Conservation (phyloP, 371 early-diverging fungal species). For the Fennellomyces sp. region DNA sequence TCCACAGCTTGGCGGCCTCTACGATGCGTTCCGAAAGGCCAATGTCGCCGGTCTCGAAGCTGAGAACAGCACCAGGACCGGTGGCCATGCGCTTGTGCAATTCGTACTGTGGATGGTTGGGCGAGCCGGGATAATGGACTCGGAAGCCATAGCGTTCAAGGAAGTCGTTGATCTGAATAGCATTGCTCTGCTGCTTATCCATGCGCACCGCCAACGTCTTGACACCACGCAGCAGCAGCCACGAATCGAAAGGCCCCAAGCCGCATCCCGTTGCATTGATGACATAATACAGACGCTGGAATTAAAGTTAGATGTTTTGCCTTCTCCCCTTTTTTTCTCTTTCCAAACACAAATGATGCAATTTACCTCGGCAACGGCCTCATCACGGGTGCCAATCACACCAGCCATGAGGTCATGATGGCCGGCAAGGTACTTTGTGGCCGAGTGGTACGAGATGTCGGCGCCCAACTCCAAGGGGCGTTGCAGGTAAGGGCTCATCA, state of each 20-base stretch:
- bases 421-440: constrained; percentile 91
- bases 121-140: constrained; percentile 89
- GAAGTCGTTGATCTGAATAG: constrained; percentile 77
- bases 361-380: constrained; percentile 70
- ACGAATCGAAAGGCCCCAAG: constrained; percentile 86
- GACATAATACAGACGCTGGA: constrained; percentile 70
- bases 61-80: constrained; percentile 94
- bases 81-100: constrained; percentile 77
- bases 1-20: constrained; percentile 83
- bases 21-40: constrained; percentile 84
- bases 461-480: constrained; percentile 86
- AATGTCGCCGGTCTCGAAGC: constrained; percentile 90
- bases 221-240: constrained; percentile 85
- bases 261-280: constrained; percentile 94
- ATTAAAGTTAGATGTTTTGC: neutral
- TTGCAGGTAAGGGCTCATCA: constrained; percentile 92
- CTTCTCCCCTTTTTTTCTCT: neutral
- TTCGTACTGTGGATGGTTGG: constrained; percentile 86
- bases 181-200: constrained; percentile 82
- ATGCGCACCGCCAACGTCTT: constrained; percentile 90
- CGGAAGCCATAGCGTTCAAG: constrained; percentile 78
- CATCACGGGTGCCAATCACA: constrained; percentile 75
- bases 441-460: constrained; percentile 87
- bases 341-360: constrained; percentile 5
- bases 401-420: constrained; percentile 95